Conservation (phyloP, 192 early-diverging fungal genomes). For the Entophlyctis luteolus region DNA sequence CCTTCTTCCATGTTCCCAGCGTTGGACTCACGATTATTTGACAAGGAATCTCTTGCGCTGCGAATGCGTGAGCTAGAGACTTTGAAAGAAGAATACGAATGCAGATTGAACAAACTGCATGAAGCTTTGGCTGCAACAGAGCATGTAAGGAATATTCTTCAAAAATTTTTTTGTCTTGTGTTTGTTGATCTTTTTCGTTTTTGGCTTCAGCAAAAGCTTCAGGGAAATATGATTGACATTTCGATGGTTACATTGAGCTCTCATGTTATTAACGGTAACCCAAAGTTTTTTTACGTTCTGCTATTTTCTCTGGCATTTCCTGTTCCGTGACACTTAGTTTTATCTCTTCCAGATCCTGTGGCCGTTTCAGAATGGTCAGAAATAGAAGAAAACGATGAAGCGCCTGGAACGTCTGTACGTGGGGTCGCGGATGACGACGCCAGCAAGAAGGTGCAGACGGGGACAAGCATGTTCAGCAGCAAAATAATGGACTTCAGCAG, state of each 20-base stretch:
- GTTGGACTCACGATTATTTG: not conserved
- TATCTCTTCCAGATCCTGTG: too few relatives aligned
- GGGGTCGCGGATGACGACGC: too few relatives aligned
- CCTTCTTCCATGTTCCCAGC: too few relatives aligned
- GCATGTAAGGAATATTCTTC: not conserved
- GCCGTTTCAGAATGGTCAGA: too few relatives aligned
- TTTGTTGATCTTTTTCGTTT: not conserved
- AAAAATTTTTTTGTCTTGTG: not conserved
- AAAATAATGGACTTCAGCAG: too few relatives aligned
- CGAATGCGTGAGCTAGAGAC: not conserved
- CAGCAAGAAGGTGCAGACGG: too few relatives aligned
- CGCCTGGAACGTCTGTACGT: too few relatives aligned
- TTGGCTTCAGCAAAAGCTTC: not conserved
- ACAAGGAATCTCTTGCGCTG: not conserved
- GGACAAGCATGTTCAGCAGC: too few relatives aligned
- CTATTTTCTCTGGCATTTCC: too few relatives aligned
- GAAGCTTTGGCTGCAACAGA: not conserved
- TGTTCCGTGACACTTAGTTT: too few relatives aligned
- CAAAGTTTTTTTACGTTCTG: too few relatives aligned
- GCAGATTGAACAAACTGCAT: not conserved
- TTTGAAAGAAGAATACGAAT: not conserved
- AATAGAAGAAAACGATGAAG: too few relatives aligned
- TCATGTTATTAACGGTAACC: conserved; percentile 17
- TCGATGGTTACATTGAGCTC: conserved; percentile 10
- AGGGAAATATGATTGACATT: conserved; percentile 5